Base-by-base conservation (phyloP, 2,329 filamentous ascomycete species). In the Penicillium fuscoglaucum region DNA sequence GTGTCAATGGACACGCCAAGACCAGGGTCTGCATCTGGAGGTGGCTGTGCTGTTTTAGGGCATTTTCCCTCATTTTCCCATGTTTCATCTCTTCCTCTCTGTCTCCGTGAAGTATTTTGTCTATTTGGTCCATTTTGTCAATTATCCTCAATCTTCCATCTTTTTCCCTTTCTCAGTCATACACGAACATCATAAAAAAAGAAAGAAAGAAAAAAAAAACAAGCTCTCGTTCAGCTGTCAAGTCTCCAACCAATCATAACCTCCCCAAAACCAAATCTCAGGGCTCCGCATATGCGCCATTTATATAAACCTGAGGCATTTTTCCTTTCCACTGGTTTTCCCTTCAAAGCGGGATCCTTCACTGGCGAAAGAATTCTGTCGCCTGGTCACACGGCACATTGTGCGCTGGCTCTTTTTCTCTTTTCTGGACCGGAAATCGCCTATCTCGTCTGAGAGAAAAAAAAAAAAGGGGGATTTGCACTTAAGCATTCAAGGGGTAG, bases 231-330 rank as follows among this genome's bases (percentile, higher is more conserved):
- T 52, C 9, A n/a, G 21, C 3, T 47, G n/a, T 47, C 24, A 39
- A 6, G 24, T 28, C 4, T 5, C 15, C 9, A 3, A 31, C 45
- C 45, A 33, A 33, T 47, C 44, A 46, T 52, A 29, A 29, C 3
- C 6, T 0, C 0, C 6, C 13, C 1, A 52, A 45, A 35, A 17
- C 21, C 35, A 28, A 21, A 45, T 26, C 35, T 28, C 44, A 31
- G 24, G 6, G 19, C 47, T 19, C 31, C 21, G 15, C 44, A 64
- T 63, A 62, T 67, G 65, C 62, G 65, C 59, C 55, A 67, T 67
- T 67, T 66, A 50, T 59, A 54, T 55, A 62, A 50, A 57, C 64
- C 65, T 66, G 65, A 67, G 65, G 63, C 63, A 65, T 66, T 67
- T 67, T 67, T 60, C 52, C 39, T 59, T 60, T 58, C 64, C 64